Evolutionary conservation across 2,329 filamentous ascomycete genomes (phyloP).

Genomic region (Talaromyces marneffei): DNA sequence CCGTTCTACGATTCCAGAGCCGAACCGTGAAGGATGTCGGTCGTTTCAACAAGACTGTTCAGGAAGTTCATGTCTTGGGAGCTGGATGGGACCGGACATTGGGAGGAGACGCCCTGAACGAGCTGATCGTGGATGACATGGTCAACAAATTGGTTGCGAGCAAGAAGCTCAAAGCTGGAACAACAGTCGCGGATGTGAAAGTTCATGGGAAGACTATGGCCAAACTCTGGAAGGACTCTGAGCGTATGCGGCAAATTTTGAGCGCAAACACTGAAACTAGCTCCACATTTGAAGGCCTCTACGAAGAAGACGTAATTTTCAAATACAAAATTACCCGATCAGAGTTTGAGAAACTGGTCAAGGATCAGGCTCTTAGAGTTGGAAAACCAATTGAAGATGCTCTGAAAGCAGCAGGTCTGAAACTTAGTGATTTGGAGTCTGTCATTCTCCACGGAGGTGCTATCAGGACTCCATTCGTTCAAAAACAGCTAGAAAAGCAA

Average conservation of each 20-base stretch:
- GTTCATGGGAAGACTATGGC: constrained; percentile 77
- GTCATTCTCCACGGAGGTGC: constrained; percentile 90
- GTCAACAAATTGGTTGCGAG: constrained; percentile 69
- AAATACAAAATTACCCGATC: constrained; percentile 77
- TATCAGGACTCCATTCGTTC: constrained; percentile 87
- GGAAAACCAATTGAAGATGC: constrained; percentile 65
- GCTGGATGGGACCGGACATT: constrained; percentile 83
- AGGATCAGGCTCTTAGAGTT: constrained; percentile 63
- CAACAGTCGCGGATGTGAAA: constrained; percentile 45
- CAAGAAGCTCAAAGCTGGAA: constrained; percentile 45
- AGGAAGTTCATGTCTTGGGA: constrained; percentile 86
- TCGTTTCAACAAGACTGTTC: constrained; percentile 91
- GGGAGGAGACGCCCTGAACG: constrained; percentile 83
- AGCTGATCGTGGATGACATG: constrained; percentile 85
- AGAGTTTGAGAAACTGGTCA: constrained; percentile 73
- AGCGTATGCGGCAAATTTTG: constrained; percentile 77
- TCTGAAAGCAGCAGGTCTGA: constrained; percentile 65
- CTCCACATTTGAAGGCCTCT: constrained; percentile 76
- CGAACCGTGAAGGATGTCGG: constrained; percentile 84
- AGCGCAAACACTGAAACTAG: constrained; percentile 84
- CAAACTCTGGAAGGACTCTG: constrained; percentile 88
- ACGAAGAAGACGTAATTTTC: constrained; percentile 85
- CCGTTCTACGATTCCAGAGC: constrained; percentile 82
- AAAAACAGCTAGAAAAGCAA: constrained; percentile 74
- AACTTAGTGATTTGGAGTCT: constrained; percentile 72